Base-by-base conservation (phyloP, 345 rosid species). In the Erysimum cheiranthoides region DNA sequence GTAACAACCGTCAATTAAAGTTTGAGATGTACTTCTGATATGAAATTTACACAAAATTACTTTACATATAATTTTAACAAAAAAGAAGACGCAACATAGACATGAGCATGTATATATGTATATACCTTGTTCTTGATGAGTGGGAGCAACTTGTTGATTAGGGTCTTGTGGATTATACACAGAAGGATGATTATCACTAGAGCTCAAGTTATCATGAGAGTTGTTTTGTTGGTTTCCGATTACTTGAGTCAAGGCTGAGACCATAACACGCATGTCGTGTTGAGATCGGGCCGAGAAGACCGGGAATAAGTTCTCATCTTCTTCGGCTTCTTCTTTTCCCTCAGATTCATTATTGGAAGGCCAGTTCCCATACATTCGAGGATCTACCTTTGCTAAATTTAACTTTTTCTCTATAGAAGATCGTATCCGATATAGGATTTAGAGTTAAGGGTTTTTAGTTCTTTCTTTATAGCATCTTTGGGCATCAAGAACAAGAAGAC, bases 191-290 rank as follows among this genome's bases (percentile, higher is more conserved):
- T 35, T 54, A 67, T 54, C 45, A 66, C 43, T 40, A 80, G 75
- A 70, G 62, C 50, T 56, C 47, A 70, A 43, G 56, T 43, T 40
- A 13, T 62, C 75, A 30, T 70, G 51, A 70, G 76, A 63, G 40
- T 16, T 67, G 39, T 49, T 73, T 61, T 61, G 56, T 67, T 57
- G 67, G 77, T 57, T 84, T 50, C 86, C 88, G 32, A 90, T 88
- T 13, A 90, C 93, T 69, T 90, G 90, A 80, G 90, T 27, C 35
- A 90, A 83, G 61, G 93, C 96, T 4, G 91, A 84, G 61, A 90
- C 89, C 88, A 90, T 86, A 3, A 78, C 89, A 45, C 79, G 59
- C 89, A 81, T 86, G 56, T 90, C 96, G 34, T 81, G 89, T 70
- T 90, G 90, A 46, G 96, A 90, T 78, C 90, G 76, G 45, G 86